Percentiles rank a stretch among this genome's conserved stretches.
Conservation (phyloP, 2,329 filamentous ascomycete species). For the Septoria linicola region DNA sequence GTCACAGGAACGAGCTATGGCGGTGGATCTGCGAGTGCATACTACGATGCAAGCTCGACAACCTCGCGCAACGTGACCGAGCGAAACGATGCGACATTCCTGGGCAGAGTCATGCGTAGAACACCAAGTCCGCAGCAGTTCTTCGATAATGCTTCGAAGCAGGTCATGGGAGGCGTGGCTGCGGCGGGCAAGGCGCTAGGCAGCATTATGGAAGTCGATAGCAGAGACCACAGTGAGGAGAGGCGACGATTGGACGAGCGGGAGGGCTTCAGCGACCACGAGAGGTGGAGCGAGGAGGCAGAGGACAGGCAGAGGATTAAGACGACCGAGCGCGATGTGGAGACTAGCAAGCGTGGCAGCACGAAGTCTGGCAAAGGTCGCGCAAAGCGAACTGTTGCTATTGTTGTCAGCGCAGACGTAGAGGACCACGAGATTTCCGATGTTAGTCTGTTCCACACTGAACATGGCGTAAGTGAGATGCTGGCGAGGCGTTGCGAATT, state of each 20-base stretch:
- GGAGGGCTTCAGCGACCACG: conserved; percentile 63
- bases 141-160: conserved; percentile 77
- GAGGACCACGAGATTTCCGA: conserved; percentile 52
- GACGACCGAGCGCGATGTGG: conserved; percentile 26
- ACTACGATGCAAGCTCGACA: conserved; percentile 24
- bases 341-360: conserved; percentile 19
- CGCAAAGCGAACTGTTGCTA: conserved; percentile 70
- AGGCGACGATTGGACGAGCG: conserved; percentile 27
- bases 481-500: too few species aligned
- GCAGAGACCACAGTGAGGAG: conserved; percentile 59
- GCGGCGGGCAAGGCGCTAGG: conserved; percentile 81
- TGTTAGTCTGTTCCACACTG: conserved; percentile 60
- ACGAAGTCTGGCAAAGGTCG: conserved; percentile 27
- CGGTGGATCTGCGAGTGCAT: conserved; percentile 35
- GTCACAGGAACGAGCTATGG: conserved; percentile 16
- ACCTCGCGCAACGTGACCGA: conserved; percentile 18
- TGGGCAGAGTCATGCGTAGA: conserved; percentile 68
- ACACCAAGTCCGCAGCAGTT: conserved; percentile 87
- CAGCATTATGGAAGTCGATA: conserved; percentile 80
- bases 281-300: conserved; percentile 89
- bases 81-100: conserved; percentile 29
- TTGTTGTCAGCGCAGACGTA: conserved; percentile 81
- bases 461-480: conserved; percentile 84
- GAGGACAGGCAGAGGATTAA: conserved; percentile 55
- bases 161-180: conserved; percentile 75